Conservation (phyloP, 2,329 filamentous ascomycete species). For the Pyrenophora tritici-repentis region DNA sequence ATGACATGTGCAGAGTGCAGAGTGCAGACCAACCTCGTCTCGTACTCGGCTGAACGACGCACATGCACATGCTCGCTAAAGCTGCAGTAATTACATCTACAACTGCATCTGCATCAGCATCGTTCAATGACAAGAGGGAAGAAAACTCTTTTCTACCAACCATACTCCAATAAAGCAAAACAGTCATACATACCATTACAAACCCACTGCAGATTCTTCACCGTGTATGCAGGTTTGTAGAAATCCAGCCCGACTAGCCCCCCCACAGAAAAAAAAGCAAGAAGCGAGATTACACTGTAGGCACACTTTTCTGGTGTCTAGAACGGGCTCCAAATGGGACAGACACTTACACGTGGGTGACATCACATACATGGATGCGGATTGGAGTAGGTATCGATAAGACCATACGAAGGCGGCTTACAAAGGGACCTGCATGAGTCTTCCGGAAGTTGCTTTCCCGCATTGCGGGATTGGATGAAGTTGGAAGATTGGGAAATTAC, state of each 20-base stretch:
- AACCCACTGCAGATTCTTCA: not conserved
- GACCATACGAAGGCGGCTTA: conserved; percentile 5
- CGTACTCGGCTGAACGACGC: no score
- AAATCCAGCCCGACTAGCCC: no score
- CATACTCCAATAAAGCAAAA: no score
- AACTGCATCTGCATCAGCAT: no score
- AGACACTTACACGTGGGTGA: conserved; percentile 6
- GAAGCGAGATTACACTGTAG: conserved; percentile 14
- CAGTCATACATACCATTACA: not conserved
- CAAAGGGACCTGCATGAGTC: conserved; percentile 2
- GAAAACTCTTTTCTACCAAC: no score
- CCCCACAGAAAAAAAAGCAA: conserved; percentile 3
- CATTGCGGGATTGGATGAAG: conserved; percentile 13
- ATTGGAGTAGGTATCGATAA: conserved; percentile 18
- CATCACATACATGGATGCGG: conserved; percentile 6
- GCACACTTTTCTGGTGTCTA: conserved; percentile 1
- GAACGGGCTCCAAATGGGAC: not conserved
- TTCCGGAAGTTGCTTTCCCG: conserved; percentile 4
- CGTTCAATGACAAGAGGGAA: no score
- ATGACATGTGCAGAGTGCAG: no score
- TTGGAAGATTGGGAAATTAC: conserved; percentile 1
- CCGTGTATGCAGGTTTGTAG: not conserved
- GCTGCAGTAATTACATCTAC: no score
- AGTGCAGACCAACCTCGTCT: no score
- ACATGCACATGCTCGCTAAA: no score